phyloP scores from a whole-genome alignment of 495 filamentous ascomycete species.

The Penicillium canescens region DNA sequence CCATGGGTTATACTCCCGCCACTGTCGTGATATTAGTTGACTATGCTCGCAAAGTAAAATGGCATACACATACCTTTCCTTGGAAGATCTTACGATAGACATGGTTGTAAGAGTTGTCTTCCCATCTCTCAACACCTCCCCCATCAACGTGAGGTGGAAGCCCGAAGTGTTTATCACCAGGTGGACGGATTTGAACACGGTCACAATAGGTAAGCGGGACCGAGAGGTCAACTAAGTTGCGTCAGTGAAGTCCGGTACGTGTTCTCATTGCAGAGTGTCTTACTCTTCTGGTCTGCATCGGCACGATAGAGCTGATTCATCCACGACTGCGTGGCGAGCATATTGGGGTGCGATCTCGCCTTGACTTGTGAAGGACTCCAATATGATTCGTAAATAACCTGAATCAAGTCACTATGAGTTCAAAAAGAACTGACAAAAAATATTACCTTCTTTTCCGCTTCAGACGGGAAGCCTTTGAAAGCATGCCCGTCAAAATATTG shows the following conservation, averaged over 20 bases:
- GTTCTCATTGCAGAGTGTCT: constrained; percentile 42
- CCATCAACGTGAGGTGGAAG: constrained; percentile 76
- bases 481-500: background rate
- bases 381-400: constrained; percentile 76
- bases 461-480: constrained; percentile 27
- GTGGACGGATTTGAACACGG: constrained; percentile 61
- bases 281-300: constrained; percentile 32
- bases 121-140: constrained; percentile 75
- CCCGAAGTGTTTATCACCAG: constrained; percentile 65
- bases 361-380: constrained; percentile 70
- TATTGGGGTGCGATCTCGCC: constrained; percentile 63
- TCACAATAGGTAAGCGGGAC: constrained; percentile 69
- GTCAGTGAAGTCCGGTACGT: background rate
- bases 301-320: constrained; percentile 66
- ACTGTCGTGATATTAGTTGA: constrained; percentile 27
- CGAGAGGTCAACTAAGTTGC: background rate
- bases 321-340: constrained; percentile 60
- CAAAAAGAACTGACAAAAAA: background rate
- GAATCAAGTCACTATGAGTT: constrained; percentile 44
- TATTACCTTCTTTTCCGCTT: constrained; percentile 38
- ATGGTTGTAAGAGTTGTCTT: constrained; percentile 63
- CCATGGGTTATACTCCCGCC: constrained; percentile 73
- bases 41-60: background rate
- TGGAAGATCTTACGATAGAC: constrained; percentile 66
- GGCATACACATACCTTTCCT: constrained; percentile 34